Percentiles rank a stretch among this genome's conserved stretches.
Conservation (phyloP, 768 basidiomycete species). For the Coprinopsis sp. region DNA sequence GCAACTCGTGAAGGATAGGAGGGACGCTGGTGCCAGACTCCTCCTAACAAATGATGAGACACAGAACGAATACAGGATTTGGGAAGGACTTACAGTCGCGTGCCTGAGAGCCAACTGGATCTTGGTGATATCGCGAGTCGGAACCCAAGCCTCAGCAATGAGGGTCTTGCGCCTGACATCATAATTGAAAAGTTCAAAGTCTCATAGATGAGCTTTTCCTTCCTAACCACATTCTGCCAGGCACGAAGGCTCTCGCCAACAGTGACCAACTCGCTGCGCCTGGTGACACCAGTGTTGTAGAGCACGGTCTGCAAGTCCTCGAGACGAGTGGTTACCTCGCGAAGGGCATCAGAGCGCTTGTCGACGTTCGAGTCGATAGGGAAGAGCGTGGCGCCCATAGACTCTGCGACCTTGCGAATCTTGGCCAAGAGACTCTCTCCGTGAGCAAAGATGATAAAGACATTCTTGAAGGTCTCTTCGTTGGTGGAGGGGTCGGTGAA, state of each 20-base stretch:
- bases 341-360: conserved; percentile 85
- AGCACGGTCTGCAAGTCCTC: conserved; percentile 89
- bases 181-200: conserved; percentile 95
- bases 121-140: conserved; percentile 80
- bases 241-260: conserved; percentile 81
- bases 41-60: conserved; percentile 46
- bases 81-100: conserved; percentile 61
- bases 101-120: conserved; percentile 86
- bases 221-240: conserved; percentile 92
- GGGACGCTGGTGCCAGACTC: conserved; percentile 90
- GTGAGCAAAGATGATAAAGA: conserved; percentile 99
- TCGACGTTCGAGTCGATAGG: conserved; percentile 94
- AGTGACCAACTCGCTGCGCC: conserved; percentile 76
- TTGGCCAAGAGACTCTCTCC: conserved; percentile 89
- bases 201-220: conserved; percentile 96
- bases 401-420: conserved; percentile 97
- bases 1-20: conserved; percentile 87
- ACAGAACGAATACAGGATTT: neutral
- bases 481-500: conserved; percentile 86
- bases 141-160: conserved; percentile 97
- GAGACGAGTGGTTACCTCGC: conserved; percentile 81
- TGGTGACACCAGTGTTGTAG: conserved; percentile 81
- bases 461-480: conserved; percentile 88
- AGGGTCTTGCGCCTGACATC: conserved; percentile 91
- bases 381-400: conserved; percentile 97